phyloP scores from a whole-genome alignment of 2,329 filamentous ascomycete species.

The Cytospora schulzeri region DNA sequence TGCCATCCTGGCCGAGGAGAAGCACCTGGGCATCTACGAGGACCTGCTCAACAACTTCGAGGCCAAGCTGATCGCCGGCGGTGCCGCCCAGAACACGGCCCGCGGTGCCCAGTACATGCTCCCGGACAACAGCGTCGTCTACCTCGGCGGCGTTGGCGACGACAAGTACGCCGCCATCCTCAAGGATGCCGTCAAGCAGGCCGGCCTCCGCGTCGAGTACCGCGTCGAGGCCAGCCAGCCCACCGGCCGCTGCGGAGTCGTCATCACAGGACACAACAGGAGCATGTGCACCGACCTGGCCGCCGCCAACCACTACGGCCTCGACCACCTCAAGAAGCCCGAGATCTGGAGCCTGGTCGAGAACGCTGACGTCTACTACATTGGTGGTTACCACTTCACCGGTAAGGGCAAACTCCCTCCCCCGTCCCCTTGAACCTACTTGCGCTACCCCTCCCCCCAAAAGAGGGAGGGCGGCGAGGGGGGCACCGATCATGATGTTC shows the following conservation, averaged over 20 bases:
- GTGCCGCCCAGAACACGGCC: constrained; percentile 96
- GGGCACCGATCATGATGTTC: background rate
- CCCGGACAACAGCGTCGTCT: constrained; percentile 84
- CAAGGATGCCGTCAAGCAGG: constrained; percentile 80
- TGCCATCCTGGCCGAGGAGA: constrained; percentile 91
- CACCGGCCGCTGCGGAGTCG: constrained; percentile 91
- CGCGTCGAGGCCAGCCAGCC: constrained; percentile 81
- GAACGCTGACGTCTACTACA: constrained; percentile 85
- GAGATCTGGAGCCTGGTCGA: constrained; percentile 92
- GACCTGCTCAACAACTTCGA: constrained; percentile 91
- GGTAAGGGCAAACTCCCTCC: constrained; percentile 38
- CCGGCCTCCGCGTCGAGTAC: constrained; percentile 92
- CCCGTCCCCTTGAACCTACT: background rate
- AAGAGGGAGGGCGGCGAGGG: too few relatives aligned
- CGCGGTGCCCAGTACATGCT: constrained; percentile 97
- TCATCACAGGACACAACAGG: constrained; percentile 96
- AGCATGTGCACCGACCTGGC: constrained; percentile 93
- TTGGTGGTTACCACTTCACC: constrained; percentile 96
- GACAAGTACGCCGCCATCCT: constrained; percentile 95
- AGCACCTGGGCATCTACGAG: constrained; percentile 89
- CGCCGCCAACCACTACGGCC: constrained; percentile 94
- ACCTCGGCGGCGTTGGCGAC: constrained; percentile 89
- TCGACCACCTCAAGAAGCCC: constrained; percentile 88
- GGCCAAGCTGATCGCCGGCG: constrained; percentile 92
- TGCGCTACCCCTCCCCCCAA: too few relatives aligned